These are phyloP conservation scores for Bimuria novae-zelandiae DNA, from an alignment of 2,329 filamentous ascomycete genomes.

Conservation along the genomic window DNA sequence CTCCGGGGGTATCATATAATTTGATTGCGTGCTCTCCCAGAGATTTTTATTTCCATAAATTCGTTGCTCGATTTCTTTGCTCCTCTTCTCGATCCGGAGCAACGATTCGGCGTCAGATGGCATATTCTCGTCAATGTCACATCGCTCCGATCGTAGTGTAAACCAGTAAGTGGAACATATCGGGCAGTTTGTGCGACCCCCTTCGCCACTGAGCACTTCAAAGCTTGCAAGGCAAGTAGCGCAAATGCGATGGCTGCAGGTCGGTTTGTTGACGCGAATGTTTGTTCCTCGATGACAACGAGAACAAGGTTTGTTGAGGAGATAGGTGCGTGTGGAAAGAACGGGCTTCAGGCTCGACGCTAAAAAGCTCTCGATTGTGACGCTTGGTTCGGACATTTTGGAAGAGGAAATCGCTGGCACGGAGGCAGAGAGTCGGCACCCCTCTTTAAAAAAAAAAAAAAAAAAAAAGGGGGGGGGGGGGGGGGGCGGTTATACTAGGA, in stretches of 20 bases:
- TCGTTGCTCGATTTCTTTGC: neutral
- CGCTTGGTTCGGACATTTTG: neutral
- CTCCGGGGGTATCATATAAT: too few species aligned
- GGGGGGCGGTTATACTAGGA: too few species aligned
- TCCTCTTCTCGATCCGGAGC: neutral
- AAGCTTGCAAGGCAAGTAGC: neutral
- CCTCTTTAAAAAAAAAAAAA: too few species aligned
- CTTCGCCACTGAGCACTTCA: neutral
- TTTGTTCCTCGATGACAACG: neutral
- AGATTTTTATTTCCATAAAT: neutral
- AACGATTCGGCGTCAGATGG: neutral
- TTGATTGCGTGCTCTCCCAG: too few species aligned
- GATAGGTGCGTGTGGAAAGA: neutral
- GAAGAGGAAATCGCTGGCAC: neutral
- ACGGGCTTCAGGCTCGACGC: neutral
- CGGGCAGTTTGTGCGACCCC: neutral
- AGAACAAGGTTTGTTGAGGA: neutral
- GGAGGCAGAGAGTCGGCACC: neutral
- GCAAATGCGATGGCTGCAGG: constrained; percentile 3
- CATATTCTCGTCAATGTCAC: neutral
- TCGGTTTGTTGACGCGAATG: neutral
- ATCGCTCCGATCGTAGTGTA: neutral
- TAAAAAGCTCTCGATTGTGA: neutral
- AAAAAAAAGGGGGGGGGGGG: too few species aligned
- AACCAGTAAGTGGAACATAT: neutral